phyloP scores from a whole-genome alignment of 2,329 filamentous ascomycete species.

The Juglanconis juglandina region DNA sequence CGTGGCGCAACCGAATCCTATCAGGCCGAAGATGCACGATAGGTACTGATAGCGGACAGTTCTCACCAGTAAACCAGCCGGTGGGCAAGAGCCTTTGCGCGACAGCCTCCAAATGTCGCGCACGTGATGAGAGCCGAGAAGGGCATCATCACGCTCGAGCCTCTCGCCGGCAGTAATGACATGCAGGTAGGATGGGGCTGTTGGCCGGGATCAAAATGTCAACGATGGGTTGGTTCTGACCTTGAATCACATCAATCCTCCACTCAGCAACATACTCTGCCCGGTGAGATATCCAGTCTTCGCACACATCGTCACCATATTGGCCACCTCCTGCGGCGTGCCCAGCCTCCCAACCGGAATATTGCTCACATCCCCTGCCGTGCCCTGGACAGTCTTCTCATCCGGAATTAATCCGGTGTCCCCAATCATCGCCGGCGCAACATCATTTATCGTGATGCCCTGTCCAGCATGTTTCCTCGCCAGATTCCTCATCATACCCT shows the following conservation, averaged over 20 bases:
- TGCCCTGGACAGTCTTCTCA: conserved; percentile 45
- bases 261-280: conserved; percentile 51
- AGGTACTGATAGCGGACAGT: no score
- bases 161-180: no score
- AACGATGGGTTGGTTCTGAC: neutral
- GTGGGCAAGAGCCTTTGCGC: no score
- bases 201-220: neutral
- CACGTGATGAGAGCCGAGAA: no score
- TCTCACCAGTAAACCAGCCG: no score
- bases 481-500: conserved; percentile 64
- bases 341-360: conserved; percentile 59
- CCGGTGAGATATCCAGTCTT: conserved; percentile 60
- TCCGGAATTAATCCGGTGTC: conserved; percentile 61
- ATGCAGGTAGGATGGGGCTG: no score
- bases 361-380: conserved; percentile 55
- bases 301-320: conserved; percentile 58
- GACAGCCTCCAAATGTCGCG: no score
- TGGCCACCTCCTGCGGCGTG: conserved; percentile 56
- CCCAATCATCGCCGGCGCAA: conserved; percentile 68
- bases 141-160: no score
- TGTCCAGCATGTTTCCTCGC: conserved; percentile 55
- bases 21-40: no score
- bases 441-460: conserved; percentile 64
- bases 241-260: conserved; percentile 42
- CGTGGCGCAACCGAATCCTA: no score